These are phyloP conservation scores for Nectriaceae sp. DNA, from an alignment of 2,329 filamentous ascomycete genomes.

Conservation along the genomic window DNA sequence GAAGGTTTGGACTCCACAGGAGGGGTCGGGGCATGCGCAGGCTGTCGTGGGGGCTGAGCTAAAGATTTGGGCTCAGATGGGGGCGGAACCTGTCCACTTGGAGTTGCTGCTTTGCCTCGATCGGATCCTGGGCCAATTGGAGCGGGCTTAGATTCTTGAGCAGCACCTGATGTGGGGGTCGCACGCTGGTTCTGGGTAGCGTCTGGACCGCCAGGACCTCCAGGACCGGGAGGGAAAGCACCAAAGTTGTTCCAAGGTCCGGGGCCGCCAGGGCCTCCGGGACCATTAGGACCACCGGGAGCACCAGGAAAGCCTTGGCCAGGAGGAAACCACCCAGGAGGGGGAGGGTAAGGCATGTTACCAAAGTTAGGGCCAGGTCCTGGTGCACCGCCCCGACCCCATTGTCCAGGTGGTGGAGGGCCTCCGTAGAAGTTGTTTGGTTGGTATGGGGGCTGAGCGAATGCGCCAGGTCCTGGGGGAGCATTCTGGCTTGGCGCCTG, in stretches of 20 bases:
- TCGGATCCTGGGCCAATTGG: conserved; percentile 55
- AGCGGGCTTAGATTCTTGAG: conserved; percentile 47
- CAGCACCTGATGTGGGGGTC: conserved; percentile 45
- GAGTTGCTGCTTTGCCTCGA: conserved; percentile 48
- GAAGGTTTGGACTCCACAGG: conserved; percentile 71
- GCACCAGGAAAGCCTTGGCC: conserved; percentile 70
- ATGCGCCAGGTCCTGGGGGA: conserved; percentile 39
- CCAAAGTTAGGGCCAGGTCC: conserved; percentile 68
- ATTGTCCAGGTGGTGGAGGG: conserved; percentile 54
- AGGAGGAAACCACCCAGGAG: conserved; percentile 76
- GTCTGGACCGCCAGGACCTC: conserved; percentile 46
- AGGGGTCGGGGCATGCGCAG: conserved; percentile 58
- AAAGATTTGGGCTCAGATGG: conserved; percentile 56
- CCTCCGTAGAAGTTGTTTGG: conserved; percentile 51
- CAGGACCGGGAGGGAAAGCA: conserved; percentile 61
- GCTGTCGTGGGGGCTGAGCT: conserved; percentile 47
- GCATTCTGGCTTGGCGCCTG: conserved; percentile 35
- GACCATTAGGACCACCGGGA: conserved; percentile 52
- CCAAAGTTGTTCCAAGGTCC: conserved; percentile 56
- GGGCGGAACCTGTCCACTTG: conserved; percentile 47
- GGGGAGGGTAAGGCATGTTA: conserved; percentile 77
- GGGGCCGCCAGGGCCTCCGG: conserved; percentile 64
- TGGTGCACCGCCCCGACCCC: conserved; percentile 54
- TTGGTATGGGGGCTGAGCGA: conserved; percentile 46
- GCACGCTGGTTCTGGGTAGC: conserved; percentile 58